Conservation (phyloP, 257 asterid species). For the Galeopsis tetrahit region DNA sequence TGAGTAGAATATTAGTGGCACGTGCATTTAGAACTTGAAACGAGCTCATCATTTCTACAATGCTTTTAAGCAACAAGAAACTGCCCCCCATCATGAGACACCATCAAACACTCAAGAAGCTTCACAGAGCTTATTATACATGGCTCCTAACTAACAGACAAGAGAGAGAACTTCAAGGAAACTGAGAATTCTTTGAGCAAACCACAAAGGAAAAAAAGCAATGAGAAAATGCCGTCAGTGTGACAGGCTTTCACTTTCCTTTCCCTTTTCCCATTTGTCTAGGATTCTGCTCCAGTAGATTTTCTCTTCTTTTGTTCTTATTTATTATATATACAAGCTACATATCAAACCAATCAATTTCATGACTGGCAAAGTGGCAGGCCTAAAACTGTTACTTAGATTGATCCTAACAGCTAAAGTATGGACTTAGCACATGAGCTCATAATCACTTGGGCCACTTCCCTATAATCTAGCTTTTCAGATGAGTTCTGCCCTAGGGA, state of each 20-base stretch:
- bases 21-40: conserved; percentile 14
- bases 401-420: background rate
- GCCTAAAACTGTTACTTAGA: background rate
- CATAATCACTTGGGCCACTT: background rate
- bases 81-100: conserved; percentile 3
- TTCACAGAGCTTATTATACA: background rate
- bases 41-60: background rate
- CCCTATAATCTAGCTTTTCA: background rate
- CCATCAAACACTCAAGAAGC: conserved; percentile 8
- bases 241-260: background rate
- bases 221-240: background rate
- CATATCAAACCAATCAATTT: background rate
- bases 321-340: background rate
- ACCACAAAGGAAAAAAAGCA: background rate
- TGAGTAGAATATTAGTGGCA: conserved; percentile 5
- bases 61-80: conserved; percentile 1
- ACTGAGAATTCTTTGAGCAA: background rate
- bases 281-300: background rate
- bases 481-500: background rate
- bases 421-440: background rate
- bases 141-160: background rate
- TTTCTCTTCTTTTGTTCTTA: background rate
- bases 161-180: background rate
- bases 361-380: background rate
- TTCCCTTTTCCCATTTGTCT: no score